Percentiles rank a stretch among this genome's conserved stretches.
Conservation (phyloP, 257 asterid genomes). For the Solanum bukasovii region DNA sequence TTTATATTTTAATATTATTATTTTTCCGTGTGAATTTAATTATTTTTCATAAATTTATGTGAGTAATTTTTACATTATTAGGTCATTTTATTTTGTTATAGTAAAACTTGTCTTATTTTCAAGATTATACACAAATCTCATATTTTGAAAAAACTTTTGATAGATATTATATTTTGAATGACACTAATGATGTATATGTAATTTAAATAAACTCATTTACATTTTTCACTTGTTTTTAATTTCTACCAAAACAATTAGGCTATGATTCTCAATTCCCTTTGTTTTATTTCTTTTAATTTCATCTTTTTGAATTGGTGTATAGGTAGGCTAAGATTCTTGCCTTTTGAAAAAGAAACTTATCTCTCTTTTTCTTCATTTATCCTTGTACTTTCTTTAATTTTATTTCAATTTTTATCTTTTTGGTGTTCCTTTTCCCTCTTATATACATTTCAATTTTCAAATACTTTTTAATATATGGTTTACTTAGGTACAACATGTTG, state of each 20-base stretch:
- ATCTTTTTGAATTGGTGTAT: not conserved
- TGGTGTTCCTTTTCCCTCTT: not conserved
- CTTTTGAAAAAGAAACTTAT: not conserved
- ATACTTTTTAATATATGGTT: not conserved
- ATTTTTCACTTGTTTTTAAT: not conserved
- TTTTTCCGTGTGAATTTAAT: no score
- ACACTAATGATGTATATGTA: not conserved
- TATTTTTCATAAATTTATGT: no score
- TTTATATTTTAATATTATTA: not conserved
- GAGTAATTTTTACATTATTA: not conserved
- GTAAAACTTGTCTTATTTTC: no score
- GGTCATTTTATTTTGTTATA: no score
- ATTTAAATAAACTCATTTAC: not conserved
- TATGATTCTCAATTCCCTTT: not conserved
- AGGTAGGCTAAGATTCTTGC: not conserved
- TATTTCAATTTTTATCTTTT: not conserved
- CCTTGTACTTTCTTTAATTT: not conserved
- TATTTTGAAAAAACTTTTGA: not conserved
- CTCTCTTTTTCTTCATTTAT: not conserved
- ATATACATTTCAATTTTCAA: not conserved
- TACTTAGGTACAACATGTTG: not conserved
- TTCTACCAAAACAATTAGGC: not conserved
- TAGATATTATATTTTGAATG: not conserved
- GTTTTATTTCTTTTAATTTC: not conserved
- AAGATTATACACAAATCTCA: no score